Base-by-base conservation (phyloP, 2,329 filamentous ascomycete species). In the Periglandula ipomoeae region DNA sequence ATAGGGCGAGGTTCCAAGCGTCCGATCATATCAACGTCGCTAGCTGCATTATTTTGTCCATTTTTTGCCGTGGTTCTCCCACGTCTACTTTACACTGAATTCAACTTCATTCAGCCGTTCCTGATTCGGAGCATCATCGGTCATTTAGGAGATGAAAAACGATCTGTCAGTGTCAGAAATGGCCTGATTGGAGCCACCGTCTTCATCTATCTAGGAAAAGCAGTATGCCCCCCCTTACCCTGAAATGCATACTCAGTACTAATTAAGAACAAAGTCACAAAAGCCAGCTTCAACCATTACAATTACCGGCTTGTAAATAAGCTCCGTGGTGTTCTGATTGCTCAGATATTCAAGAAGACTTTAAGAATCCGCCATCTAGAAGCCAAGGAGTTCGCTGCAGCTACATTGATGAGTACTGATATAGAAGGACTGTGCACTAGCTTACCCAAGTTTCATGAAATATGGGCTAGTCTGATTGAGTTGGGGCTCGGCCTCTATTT, bases 291-390 rank as follows among this genome's bases (percentile, higher is more conserved):
- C 50, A 58, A 58, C 20, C 63, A 67, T 50, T 51, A 59, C 9
- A 60, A 58, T 2, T 64, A 59, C 44, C 62, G 63, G 19, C 55
- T 59, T 24, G 60, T 64, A 22, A 60, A 61, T 7, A 56, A 62
- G 53, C 49, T 62, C 22, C 62, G 65, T 8, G 64, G 59, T 2
- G 57, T 55, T 2, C 56, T 69, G 13, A 52, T 65, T 7, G 68
- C 72, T 0, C 65, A 75, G 55, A 69, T 80, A 13, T 78, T 74
- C 52, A 64, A 67, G n/a, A 71, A 73, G 51, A 70, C 68, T 0
- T 51, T 70, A 3, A 49, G 54, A 2, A 50, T 70, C 8, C 57
- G 59, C n/a, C 53, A 56, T 2, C 54, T 55, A 3, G 49, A 55
- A 1, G 58, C 59, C 5, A 61, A 65, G 17, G 64, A 67, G 24